Evolutionary conservation across 2,329 filamentous ascomycete genomes (phyloP).

Genomic region (Monosporascus sp.): DNA sequence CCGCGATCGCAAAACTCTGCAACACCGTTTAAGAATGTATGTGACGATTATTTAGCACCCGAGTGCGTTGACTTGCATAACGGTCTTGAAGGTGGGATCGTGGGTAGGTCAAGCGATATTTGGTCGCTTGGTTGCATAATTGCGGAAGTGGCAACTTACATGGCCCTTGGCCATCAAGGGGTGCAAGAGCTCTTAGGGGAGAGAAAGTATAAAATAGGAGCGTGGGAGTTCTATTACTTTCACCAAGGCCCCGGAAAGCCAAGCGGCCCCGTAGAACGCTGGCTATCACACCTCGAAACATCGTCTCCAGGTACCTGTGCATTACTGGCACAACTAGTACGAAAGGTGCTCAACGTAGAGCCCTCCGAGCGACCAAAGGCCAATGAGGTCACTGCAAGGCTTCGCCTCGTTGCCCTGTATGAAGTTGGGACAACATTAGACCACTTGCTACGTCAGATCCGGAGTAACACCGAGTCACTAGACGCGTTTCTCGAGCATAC

Average conservation of each 20-base stretch:
- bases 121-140: constrained; percentile 8
- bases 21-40: constrained; percentile 2
- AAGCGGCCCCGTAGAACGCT: neutral
- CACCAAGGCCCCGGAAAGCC: constrained; percentile 1
- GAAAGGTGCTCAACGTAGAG: neutral
- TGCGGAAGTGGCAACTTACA: constrained; percentile 4
- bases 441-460: neutral
- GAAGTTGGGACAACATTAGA: neutral
- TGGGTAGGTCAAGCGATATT: constrained; percentile 1
- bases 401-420: constrained; percentile 1
- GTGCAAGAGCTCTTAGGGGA: neutral
- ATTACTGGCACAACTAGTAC: neutral
- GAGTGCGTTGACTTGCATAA: constrained; percentile 2
- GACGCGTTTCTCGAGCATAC: constrained; percentile 3
- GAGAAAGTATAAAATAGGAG: constrained; percentile 1
- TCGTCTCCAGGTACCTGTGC: neutral
- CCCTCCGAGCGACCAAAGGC: neutral
- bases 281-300: constrained; percentile 1
- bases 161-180: neutral
- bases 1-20: neutral
- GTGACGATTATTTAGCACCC: constrained; percentile 3
- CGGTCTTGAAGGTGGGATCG: neutral
- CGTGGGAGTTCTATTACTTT: constrained; percentile 1
- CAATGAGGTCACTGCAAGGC: constrained; percentile 1
- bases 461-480: neutral